Evolutionary conservation across 139 green algal species (phyloP).

Genomic region (Picochlorum sp.): DNA sequence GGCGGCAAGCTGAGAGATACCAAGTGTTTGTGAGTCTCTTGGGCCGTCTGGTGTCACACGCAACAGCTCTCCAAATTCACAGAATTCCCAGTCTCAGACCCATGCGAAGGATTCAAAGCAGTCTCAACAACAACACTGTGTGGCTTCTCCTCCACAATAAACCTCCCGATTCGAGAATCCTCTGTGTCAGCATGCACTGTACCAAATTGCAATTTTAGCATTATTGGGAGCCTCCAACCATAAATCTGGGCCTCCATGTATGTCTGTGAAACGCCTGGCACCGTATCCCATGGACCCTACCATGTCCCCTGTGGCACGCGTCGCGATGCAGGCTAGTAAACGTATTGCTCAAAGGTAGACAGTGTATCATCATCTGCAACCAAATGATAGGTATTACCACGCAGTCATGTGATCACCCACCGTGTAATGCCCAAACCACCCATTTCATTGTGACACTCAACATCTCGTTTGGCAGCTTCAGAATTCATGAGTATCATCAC

Average conservation of each 20-base stretch:
- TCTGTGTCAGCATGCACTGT: slow-evolving; percentile 13
- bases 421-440: too few species aligned
- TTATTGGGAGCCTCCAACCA: slow-evolving; percentile 3
- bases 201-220: slow-evolving; percentile 29
- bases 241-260: background rate
- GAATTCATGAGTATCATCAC: background rate
- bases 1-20: slow-evolving; percentile 18
- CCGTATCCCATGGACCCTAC: background rate
- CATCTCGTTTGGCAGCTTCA: background rate
- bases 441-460: too few species aligned
- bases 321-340: too few species aligned
- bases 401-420: too few species aligned
- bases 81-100: slow-evolving; percentile 27
- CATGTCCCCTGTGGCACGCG: too few species aligned
- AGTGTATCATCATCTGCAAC: too few species aligned
- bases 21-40: slow-evolving; percentile 1
- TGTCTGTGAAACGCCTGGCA: background rate
- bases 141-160: slow-evolving; percentile 35
- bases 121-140: slow-evolving; percentile 58
- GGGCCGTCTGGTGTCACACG: background rate
- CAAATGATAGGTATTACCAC: too few species aligned
- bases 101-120: slow-evolving; percentile 47
- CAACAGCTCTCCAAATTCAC: slow-evolving; percentile 15
- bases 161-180: slow-evolving; percentile 18
- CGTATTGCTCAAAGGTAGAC: too few species aligned